Evolutionary conservation across 2,329 filamentous ascomycete genomes (phyloP).

Genomic region (Cordyceps pruinosa): DNA sequence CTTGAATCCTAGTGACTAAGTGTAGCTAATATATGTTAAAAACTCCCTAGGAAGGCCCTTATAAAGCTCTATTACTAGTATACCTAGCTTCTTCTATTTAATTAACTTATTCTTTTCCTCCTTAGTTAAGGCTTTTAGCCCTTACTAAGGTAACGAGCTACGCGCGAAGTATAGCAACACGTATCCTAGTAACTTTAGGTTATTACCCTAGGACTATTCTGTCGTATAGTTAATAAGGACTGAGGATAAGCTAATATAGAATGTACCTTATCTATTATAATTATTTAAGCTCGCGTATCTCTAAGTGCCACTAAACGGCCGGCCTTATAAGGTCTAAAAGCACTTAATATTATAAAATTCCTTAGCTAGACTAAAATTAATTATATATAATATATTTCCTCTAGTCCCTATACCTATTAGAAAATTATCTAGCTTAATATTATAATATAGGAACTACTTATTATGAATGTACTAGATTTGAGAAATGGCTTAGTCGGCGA

Average conservation of each 20-base stretch:
- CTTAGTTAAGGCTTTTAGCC: conserved; percentile 61
- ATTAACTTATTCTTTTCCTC: conserved; percentile 52
- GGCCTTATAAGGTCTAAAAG: background rate
- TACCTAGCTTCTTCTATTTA: conserved; percentile 29
- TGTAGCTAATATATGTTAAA: conserved; percentile 70
- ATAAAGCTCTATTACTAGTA: conserved; percentile 64
- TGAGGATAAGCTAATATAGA: background rate
- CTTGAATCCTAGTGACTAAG: conserved; percentile 63
- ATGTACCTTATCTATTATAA: conserved; percentile 17
- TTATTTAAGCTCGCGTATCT: conserved; percentile 19
- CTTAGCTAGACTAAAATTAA: conserved; percentile 18
- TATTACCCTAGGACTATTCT: conserved; percentile 67
- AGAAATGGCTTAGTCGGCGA: conserved; percentile 18
- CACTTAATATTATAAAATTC: conserved; percentile 8
- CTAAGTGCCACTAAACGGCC: conserved; percentile 13
- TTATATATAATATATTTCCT: conserved; percentile 16
- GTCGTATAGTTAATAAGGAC: background rate
- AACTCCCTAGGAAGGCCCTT: conserved; percentile 70
- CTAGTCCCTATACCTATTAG: conserved; percentile 18
- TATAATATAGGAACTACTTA: conserved; percentile 16
- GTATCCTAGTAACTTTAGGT: conserved; percentile 69
- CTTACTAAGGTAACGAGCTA: conserved; percentile 67
- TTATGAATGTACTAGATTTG: conserved; percentile 16
- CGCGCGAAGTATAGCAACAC: conserved; percentile 72
- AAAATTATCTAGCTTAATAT: conserved; percentile 20